Conservation (phyloP, 1,284 basidiomycete genomes). For the Papiliotrema laurentii region DNA sequence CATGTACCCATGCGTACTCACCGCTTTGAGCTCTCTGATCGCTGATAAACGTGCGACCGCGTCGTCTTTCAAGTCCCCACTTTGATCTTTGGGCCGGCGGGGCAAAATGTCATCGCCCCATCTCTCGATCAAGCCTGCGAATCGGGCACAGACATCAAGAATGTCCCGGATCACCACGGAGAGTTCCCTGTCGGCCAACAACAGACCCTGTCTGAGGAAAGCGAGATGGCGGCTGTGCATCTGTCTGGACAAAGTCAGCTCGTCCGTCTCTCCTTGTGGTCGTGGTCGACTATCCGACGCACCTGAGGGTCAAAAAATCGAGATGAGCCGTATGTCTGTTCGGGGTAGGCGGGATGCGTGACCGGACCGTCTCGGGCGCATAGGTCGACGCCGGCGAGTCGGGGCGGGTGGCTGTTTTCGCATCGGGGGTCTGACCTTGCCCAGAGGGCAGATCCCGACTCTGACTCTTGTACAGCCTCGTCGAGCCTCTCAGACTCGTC, state of each 20-base stretch:
- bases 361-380: conserved; percentile 10
- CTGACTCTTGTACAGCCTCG: neutral
- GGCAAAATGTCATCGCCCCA: conserved; percentile 92
- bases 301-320: conserved; percentile 78
- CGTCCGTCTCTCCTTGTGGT: no score
- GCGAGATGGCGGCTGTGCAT: conserved; percentile 78
- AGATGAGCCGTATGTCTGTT: conserved; percentile 48
- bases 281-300: conserved; percentile 14
- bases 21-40: conserved; percentile 70
- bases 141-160: conserved; percentile 73
- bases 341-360: conserved; percentile 20
- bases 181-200: conserved; percentile 65
- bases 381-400: conserved; percentile 3
- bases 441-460: no score
- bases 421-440: neutral
- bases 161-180: conserved; percentile 64
- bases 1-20: conserved; percentile 37
- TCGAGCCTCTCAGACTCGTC: conserved; percentile 16
- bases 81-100: conserved; percentile 69
- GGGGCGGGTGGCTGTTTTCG: neutral
- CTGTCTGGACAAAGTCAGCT: conserved; percentile 22
- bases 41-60: no score
- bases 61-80: no score
- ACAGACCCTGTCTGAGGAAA: conserved; percentile 69
- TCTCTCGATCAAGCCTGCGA: conserved; percentile 75